Evolutionary conservation across 495 filamentous ascomycete genomes (phyloP).

Genomic region (Penicillium parvum): DNA sequence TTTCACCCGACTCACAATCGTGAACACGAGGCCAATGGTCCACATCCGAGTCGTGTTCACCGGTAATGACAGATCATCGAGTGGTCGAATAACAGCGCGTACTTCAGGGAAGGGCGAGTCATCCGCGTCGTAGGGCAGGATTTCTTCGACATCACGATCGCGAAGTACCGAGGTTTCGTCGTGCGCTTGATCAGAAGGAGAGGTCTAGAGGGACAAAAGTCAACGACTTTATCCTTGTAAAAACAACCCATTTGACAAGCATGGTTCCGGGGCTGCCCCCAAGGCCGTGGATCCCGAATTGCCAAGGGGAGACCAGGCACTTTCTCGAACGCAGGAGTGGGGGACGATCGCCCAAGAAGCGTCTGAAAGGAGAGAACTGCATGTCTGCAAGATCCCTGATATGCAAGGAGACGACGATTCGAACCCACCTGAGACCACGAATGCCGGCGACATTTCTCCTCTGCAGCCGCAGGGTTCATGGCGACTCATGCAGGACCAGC

Average conservation of each 20-base stretch:
- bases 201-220: constrained; percentile 1
- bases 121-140: constrained; percentile 47
- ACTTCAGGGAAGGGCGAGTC: constrained; percentile 71
- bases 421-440: constrained; percentile 16
- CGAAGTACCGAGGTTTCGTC: constrained; percentile 25
- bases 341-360: neutral
- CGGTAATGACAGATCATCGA: constrained; percentile 62
- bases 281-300: too few species aligned
- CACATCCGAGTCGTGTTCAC: constrained; percentile 69
- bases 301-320: neutral
- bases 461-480: neutral
- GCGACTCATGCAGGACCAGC: too few species aligned
- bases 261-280: too few species aligned
- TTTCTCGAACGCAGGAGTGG: neutral
- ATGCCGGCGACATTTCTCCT: constrained; percentile 11
- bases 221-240: too few species aligned
- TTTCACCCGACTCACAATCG: constrained; percentile 35
- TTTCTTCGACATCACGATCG: constrained; percentile 35
- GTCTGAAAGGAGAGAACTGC: neutral
- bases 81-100: constrained; percentile 40
- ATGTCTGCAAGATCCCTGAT: too few species aligned
- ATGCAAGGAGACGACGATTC: neutral
- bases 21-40: constrained; percentile 64
- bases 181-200: constrained; percentile 2
- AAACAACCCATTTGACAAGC: neutral